Conservation (phyloP, 1,284 basidiomycete species). For the Albatrellus sp. region DNA sequence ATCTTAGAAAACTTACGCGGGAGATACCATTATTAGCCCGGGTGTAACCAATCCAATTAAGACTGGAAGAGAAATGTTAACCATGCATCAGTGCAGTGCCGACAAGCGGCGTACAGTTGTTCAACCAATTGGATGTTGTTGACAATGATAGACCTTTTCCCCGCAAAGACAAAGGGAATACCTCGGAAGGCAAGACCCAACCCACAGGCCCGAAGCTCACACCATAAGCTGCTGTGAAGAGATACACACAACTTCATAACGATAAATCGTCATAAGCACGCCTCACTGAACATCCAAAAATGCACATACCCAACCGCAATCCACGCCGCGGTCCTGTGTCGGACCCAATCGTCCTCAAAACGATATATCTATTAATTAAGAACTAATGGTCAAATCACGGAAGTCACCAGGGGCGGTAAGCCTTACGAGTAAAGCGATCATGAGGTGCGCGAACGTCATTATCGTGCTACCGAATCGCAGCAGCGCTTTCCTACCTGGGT, state of each 20-base stretch:
- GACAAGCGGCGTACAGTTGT: conserved; percentile 45
- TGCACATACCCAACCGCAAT: conserved; percentile 43
- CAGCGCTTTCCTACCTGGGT: conserved; percentile 48
- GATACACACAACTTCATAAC: conserved; percentile 45
- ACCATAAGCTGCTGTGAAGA: conserved; percentile 76
- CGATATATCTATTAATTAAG: conserved; percentile 27
- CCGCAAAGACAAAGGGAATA: conserved; percentile 80
- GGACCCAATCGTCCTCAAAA: conserved; percentile 42
- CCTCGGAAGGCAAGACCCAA: conserved; percentile 74
- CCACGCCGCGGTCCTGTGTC: conserved; percentile 49
- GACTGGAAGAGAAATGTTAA: conserved; percentile 29
- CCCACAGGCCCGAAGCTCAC: conserved; percentile 76
- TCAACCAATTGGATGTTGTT: conserved; percentile 78
- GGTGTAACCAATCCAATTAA: conserved; percentile 75
- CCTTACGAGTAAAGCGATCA: conserved; percentile 53
- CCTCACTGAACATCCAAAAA: conserved; percentile 9
- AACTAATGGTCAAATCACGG: not conserved
- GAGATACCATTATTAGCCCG: conserved; percentile 48
- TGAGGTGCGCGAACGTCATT: conserved; percentile 65
- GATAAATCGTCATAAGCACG: conserved; percentile 17
- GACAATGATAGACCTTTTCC: conserved; percentile 75
- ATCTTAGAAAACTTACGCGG: conserved; percentile 31
- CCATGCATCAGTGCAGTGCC: not conserved
- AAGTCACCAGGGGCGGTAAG: not conserved
- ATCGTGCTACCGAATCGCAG: conserved; percentile 54